Conservation (phyloP, 208 protist species). For the Herpetomonas tarakana region DNA sequence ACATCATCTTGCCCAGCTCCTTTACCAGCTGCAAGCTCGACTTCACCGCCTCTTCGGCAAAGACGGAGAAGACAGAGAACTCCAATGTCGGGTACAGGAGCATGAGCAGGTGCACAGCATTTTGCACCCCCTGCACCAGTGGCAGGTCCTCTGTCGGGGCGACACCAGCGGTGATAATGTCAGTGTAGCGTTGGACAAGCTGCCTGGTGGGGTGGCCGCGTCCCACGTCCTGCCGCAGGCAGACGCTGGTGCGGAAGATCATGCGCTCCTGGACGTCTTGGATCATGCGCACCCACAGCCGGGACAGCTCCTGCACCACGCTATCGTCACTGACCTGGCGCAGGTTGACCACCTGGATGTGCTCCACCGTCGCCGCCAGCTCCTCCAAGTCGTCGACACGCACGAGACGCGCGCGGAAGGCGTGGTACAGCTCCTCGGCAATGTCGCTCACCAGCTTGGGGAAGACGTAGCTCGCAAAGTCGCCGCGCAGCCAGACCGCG, state of each 20-base stretch:
- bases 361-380: slow-evolving; percentile 60
- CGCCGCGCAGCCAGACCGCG: slow-evolving; percentile 75
- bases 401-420: slow-evolving; percentile 77
- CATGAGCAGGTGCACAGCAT: slow-evolving; percentile 59
- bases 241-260: slow-evolving; percentile 79
- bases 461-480: slow-evolving; percentile 48
- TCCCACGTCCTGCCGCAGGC: slow-evolving; percentile 56
- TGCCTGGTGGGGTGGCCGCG: slow-evolving; percentile 33
- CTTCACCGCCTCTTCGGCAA: slow-evolving; percentile 85
- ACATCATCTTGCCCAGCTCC: slow-evolving; percentile 60
- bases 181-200: slow-evolving; percentile 30
- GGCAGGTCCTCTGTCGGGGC: slow-evolving; percentile 14
- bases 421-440: slow-evolving; percentile 70
- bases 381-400: slow-evolving; percentile 74
- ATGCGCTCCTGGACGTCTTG: slow-evolving; percentile 86
- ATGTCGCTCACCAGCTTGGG: slow-evolving; percentile 55
- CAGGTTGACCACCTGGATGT: slow-evolving; percentile 52
- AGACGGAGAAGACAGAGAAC: slow-evolving; percentile 82
- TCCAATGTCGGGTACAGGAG: slow-evolving; percentile 81
- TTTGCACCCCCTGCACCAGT: slow-evolving; percentile 49
- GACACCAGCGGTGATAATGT: not conserved
- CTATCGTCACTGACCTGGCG: slow-evolving; percentile 16
- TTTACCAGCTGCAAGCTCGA: slow-evolving; percentile 48
- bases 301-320: slow-evolving; percentile 37
- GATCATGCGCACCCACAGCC: slow-evolving; percentile 71